Evolutionary conservation across 2,329 filamentous ascomycete genomes (phyloP).

Genomic region (Ceratocystis harringtonii): DNA sequence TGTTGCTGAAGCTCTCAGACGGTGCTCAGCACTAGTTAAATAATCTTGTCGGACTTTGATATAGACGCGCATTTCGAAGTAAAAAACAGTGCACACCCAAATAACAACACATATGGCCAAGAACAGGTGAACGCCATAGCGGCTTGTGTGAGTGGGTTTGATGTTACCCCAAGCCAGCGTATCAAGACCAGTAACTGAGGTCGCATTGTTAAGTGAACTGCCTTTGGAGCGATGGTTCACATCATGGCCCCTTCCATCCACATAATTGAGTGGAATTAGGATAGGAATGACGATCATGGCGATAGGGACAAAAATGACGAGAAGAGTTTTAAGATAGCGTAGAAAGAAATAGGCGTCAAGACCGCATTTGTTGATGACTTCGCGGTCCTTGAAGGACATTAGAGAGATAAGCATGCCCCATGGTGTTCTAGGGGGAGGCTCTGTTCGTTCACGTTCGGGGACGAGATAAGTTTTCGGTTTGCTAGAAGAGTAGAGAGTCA

Average conservation of each 20-base stretch:
- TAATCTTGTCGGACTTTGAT: slow-evolving; percentile 90
- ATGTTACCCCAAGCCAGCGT: slow-evolving; percentile 81
- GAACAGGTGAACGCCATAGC: slow-evolving; percentile 74
- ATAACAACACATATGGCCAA: slow-evolving; percentile 63
- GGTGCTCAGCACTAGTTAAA: slow-evolving; percentile 85
- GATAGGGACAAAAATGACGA: slow-evolving; percentile 84
- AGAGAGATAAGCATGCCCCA: slow-evolving; percentile 42
- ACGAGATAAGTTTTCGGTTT: slow-evolving; percentile 78
- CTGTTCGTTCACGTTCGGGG: slow-evolving; percentile 66
- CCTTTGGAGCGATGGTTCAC: slow-evolving; percentile 25
- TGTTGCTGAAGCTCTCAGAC: slow-evolving; percentile 81
- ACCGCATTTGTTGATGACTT: slow-evolving; percentile 88
- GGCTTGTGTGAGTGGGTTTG: slow-evolving; percentile 43
- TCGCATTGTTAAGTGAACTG: slow-evolving; percentile 18
- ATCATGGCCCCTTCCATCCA: slow-evolving; percentile 51
- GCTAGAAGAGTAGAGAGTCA: slow-evolving; percentile 27
- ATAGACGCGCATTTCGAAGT: slow-evolving; percentile 71
- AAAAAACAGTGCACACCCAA: slow-evolving; percentile 80
- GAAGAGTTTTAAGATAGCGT: slow-evolving; percentile 60
- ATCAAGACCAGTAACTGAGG: slow-evolving; percentile 49
- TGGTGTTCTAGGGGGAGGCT: slow-evolving; percentile 48
- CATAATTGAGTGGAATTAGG: slow-evolving; percentile 68
- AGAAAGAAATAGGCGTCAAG: slow-evolving; percentile 96
- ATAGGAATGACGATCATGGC: slow-evolving; percentile 66
- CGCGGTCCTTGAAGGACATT: slow-evolving; percentile 54